Evolutionary conservation across 345 rosid genomes (phyloP).

Genomic region (Pseudoturritis turrita): DNA sequence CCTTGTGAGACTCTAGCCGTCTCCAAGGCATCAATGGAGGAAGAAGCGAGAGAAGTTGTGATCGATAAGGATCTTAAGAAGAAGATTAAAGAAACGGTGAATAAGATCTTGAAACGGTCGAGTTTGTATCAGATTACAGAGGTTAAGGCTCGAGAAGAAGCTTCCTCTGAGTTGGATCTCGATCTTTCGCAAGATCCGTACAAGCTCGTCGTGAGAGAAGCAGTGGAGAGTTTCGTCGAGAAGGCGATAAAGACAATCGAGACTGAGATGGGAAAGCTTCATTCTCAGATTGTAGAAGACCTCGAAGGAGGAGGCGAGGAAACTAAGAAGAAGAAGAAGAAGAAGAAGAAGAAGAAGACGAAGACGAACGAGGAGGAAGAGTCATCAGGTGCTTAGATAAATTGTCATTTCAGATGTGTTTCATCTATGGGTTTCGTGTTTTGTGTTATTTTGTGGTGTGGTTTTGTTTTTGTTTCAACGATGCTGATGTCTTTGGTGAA

Average conservation of each 20-base stretch:
- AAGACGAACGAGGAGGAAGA: slow-evolving; percentile 15
- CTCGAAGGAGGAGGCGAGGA: not conserved
- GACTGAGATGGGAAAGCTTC: slow-evolving; percentile 12
- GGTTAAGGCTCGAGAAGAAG: slow-evolving; percentile 36
- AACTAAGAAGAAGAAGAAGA: not conserved
- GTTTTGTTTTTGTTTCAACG: not conserved
- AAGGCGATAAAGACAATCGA: slow-evolving; percentile 9
- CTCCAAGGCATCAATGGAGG: slow-evolving; percentile 25
- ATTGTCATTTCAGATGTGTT: not conserved
- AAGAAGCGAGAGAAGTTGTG: slow-evolving; percentile 11
- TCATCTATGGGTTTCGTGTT: not conserved
- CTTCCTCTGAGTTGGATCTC: slow-evolving; percentile 30
- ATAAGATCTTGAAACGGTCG: slow-evolving; percentile 30
- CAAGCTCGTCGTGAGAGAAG: slow-evolving; percentile 28
- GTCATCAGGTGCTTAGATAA: not conserved
- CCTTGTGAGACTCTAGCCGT: not conserved
- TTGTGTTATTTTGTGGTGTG: not conserved
- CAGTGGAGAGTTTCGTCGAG: slow-evolving; percentile 32
- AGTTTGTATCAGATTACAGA: slow-evolving; percentile 37
- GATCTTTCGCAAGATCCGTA: slow-evolving; percentile 32
- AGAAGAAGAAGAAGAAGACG: slow-evolving; percentile 9
- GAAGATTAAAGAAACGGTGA: slow-evolving; percentile 32
- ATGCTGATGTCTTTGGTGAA: not conserved
- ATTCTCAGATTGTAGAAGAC: slow-evolving; percentile 11
- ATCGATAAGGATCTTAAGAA: slow-evolving; percentile 16